Evolutionary conservation across 768 basidiomycete genomes (phyloP).

Genomic region (Strobilomyces confusus): DNA sequence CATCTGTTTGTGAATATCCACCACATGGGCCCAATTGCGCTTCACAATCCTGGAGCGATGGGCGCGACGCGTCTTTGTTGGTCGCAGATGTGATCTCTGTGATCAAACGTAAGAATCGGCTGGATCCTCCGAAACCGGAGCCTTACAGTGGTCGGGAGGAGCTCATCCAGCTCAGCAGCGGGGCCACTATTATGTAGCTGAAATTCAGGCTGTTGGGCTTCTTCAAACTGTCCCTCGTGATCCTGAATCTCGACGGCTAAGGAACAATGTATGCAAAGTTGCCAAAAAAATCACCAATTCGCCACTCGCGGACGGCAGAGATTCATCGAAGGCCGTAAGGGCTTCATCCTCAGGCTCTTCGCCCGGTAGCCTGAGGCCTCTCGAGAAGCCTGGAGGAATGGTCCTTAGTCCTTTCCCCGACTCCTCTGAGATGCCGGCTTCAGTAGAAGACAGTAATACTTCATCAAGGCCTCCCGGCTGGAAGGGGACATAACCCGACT

Average conservation of each 20-base stretch:
- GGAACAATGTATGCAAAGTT: constrained; percentile 3
- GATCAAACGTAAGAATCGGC: constrained; percentile 6
- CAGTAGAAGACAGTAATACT: constrained; percentile 33
- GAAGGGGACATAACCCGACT: constrained; percentile 91
- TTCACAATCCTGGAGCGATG: constrained; percentile 57
- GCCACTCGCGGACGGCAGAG: constrained; percentile 2
- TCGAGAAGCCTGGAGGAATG: constrained; percentile 76
- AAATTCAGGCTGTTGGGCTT: constrained; percentile 22
- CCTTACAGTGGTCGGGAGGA: constrained; percentile 61
- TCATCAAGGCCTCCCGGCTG: constrained; percentile 90
- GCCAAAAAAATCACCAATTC: constrained; percentile 14
- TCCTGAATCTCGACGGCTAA: constrained; percentile 28
- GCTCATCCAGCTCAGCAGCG: constrained; percentile 64
- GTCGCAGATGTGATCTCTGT: constrained; percentile 58
- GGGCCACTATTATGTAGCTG: constrained; percentile 15
- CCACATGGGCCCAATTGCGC: constrained; percentile 97
- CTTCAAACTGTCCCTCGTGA: constrained; percentile 15
- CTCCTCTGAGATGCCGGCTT: constrained; percentile 37
- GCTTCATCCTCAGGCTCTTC: constrained; percentile 49
- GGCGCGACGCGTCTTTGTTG: constrained; percentile 41
- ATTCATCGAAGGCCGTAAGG: constrained; percentile 31
- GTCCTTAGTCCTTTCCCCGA: constrained; percentile 47
- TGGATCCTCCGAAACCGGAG: background rate
- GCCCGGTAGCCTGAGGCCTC: constrained; percentile 71
- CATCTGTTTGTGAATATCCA: constrained; percentile 89